These are phyloP conservation scores for Penicillium palitans DNA, from an alignment of 2,329 filamentous ascomycete genomes.

Conservation along the genomic window DNA sequence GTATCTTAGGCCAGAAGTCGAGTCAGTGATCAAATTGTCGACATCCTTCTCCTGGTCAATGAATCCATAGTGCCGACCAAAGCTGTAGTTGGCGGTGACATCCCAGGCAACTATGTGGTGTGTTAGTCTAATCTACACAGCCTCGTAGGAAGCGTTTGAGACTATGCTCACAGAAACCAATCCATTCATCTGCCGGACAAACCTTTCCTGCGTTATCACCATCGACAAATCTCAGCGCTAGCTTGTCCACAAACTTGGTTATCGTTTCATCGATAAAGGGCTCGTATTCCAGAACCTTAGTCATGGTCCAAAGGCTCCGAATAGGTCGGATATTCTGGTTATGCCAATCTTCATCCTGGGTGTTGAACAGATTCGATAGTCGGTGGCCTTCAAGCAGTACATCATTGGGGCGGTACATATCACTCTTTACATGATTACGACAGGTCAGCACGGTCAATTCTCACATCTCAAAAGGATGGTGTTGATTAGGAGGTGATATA, in stretches of 20 bases:
- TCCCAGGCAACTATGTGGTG: conserved; percentile 22
- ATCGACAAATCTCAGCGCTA: conserved; percentile 24
- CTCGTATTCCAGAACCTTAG: conserved; percentile 30
- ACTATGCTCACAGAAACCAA: conserved; percentile 21
- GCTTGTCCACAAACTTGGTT: conserved; percentile 26
- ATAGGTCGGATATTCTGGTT: conserved; percentile 26
- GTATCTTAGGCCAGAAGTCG: conserved; percentile 26
- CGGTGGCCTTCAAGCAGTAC: no score
- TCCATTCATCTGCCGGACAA: conserved; percentile 23
- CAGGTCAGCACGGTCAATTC: no score
- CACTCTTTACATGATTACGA: no score
- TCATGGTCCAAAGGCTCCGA: conserved; percentile 28
- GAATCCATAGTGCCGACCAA: conserved; percentile 24
- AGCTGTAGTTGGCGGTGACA: conserved; percentile 26
- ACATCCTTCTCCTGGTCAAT: conserved; percentile 32
- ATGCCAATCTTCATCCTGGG: no score
- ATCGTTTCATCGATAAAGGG: conserved; percentile 27
- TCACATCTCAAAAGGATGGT: no score
- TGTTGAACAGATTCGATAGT: no score
- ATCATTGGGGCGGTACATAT: no score
- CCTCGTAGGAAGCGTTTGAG: no score
- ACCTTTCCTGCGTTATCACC: conserved; percentile 18
- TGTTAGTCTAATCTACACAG: no score
- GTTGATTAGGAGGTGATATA: no score
- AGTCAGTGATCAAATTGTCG: conserved; percentile 25